Percentiles rank a stretch among this genome's conserved stretches.
phyloP scores from a whole-genome alignment of 768 basidiomycete species.

The Podaxis sp. region DNA sequence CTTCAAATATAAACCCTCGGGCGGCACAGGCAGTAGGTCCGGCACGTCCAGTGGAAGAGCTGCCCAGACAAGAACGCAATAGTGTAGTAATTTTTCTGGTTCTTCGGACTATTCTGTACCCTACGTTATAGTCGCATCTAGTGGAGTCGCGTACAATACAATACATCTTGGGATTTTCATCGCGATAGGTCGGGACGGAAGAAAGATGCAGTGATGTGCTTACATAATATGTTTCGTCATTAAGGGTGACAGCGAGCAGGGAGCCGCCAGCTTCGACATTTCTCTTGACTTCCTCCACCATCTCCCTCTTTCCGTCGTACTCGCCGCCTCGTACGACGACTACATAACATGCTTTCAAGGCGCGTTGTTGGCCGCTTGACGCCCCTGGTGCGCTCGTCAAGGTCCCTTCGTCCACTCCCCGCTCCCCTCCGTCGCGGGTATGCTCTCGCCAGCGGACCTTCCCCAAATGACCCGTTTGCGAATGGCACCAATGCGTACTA shows the following conservation, averaged over 20 bases:
- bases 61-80: not conserved
- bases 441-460: constrained; percentile 38
- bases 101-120: not conserved
- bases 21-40: not conserved
- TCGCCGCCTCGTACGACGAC: not conserved
- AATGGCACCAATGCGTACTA: constrained; percentile 96
- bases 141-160: not conserved
- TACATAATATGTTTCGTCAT: constrained; percentile 6
- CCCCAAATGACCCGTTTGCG: constrained; percentile 83
- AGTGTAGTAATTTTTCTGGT: constrained; percentile 2
- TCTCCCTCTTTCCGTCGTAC: not conserved
- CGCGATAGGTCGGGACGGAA: not conserved
- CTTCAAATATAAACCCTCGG: constrained; percentile 64
- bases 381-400: constrained; percentile 1
- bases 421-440: not conserved
- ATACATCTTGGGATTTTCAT: not conserved
- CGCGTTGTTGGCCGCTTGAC: constrained; percentile 11
- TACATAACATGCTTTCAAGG: constrained; percentile 10
- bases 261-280: not conserved
- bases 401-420: not conserved
- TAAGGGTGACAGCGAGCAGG: not conserved
- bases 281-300: not conserved
- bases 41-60: not conserved
- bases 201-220: not conserved
- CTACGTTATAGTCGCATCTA: constrained; percentile 1